These are phyloP conservation scores for Kwoniella sp. DNA, from an alignment of 768 basidiomycete species.

Conservation along the genomic window DNA sequence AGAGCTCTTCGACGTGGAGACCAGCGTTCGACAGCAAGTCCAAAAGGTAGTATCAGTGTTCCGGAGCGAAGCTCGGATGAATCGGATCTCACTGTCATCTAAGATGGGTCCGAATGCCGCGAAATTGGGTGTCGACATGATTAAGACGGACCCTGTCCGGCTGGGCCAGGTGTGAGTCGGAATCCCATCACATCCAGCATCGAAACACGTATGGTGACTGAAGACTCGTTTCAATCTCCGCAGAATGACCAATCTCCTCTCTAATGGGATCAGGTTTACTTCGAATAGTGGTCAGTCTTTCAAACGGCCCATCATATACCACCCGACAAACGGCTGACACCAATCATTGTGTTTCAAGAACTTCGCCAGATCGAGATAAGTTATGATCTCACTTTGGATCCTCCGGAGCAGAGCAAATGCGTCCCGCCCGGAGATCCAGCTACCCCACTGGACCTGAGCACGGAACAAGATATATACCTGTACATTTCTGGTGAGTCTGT, in stretches of 20 bases:
- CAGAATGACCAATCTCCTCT: conserved; percentile 53
- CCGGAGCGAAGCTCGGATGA: conserved; percentile 57
- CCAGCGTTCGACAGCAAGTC: conserved; percentile 44
- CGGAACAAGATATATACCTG: conserved; percentile 51
- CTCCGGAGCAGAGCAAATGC: conserved; percentile 51
- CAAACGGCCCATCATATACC: neutral
- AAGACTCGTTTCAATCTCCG: conserved; percentile 10
- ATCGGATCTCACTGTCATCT: conserved; percentile 54
- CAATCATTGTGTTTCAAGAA: neutral
- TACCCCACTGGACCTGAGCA: conserved; percentile 16
- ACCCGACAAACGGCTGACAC: neutral
- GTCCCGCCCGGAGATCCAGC: conserved; percentile 33
- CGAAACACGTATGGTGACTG: neutral
- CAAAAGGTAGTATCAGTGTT: conserved; percentile 57
- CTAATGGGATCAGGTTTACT: conserved; percentile 57
- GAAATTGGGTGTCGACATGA: conserved; percentile 37
- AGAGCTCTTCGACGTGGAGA: conserved; percentile 50
- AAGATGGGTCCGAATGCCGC: conserved; percentile 50
- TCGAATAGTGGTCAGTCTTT: conserved; percentile 38
- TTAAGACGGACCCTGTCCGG: conserved; percentile 56
- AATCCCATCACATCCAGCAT: neutral
- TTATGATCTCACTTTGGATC: conserved; percentile 49
- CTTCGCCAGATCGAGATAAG: conserved; percentile 51
- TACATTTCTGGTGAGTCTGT: conserved; percentile 44
- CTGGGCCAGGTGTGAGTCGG: conserved; percentile 53